Base-by-base conservation (phyloP, 2,329 filamentous ascomycete genomes). In the Colletotrichum costaricense region DNA sequence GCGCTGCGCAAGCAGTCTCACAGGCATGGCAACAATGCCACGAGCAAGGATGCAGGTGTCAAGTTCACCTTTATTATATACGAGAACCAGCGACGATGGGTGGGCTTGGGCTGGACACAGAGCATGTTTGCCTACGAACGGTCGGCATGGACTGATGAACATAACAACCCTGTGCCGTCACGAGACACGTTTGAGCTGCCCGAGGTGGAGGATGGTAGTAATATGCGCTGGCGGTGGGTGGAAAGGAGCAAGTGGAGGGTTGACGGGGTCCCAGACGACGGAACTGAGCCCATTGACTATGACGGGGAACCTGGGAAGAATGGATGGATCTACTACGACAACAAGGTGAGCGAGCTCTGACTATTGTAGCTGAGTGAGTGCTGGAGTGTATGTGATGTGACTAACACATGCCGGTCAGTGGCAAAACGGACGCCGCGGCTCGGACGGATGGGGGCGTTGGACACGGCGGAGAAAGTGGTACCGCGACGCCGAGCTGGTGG, bases 251-350 rank as follows among this genome's bases (percentile, higher is more conserved):
- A 93, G 69, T 99, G 97, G 97, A 90, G 91, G 67, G 92, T 98
- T 30, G 96, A 98, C 78, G 93, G 94, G 1, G 91, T 91, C 1
- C 82, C 87, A 0, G 90, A 91, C 82, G 88, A 83, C 63, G 85
- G 84, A 6, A 71, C 67, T 12, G 84, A 86, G 22, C 73, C 80
- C 0, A 77, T 84, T 5, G 89, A 87, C 73, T 89, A 89, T 75
- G 90, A 91, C 67, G 86, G 86, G 2, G 86, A 89, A 1, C 88
- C 92, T 28, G 93, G 90, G 4, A 91, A 84, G 78, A 90, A 92
- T 77, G 97, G 95, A 1, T 99, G 97, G 97, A 94, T 98, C 49
- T 99, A 97, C 82, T 99, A 98, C 80, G 97, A 99, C 79, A 98
- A 96, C 81, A 98, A 98, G 91, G 94, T 95, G 84, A 74, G 85